phyloP scores from a whole-genome alignment of 2,329 filamentous ascomycete genomes.

The Cladosporium sp. region DNA sequence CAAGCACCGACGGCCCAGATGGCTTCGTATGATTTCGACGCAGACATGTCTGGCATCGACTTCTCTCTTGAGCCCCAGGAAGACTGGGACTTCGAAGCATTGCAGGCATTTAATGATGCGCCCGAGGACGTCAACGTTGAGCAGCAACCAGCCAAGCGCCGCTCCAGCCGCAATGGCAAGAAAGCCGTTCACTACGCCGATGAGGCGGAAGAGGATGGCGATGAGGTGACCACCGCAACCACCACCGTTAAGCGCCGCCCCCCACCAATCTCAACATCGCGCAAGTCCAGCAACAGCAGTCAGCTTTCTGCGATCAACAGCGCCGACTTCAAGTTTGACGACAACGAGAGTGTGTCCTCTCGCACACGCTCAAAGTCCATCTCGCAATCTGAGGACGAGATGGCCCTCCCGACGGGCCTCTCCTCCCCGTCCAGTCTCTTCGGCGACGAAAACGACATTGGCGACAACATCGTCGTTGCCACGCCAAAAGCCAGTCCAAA shows the following conservation, averaged over 20 bases:
- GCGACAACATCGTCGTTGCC: slow-evolving; percentile 2
- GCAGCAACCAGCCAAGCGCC: background rate
- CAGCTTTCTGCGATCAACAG: background rate
- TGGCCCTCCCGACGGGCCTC: background rate
- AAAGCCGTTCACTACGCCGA: slow-evolving; percentile 16
- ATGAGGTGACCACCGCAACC: background rate
- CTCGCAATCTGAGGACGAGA: background rate
- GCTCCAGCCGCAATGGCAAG: background rate
- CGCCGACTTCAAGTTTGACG: background rate
- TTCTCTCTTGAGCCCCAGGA: background rate
- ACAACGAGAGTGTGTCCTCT: background rate
- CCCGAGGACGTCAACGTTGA: background rate
- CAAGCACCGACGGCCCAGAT: background rate
- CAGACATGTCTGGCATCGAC: background rate
- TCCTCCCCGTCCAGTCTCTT: background rate
- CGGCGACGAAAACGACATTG: background rate
- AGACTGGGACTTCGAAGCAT: background rate
- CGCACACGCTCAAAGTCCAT: slow-evolving; percentile 14
- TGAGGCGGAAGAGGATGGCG: background rate
- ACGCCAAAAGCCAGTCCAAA: slow-evolving; percentile 1
- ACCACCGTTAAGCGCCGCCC: slow-evolving; percentile 7
- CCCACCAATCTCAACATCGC: slow-evolving; percentile 5
- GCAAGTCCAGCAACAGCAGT: slow-evolving; percentile 8
- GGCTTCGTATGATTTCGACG: background rate
- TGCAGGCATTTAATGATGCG: background rate